Evolutionary conservation across 306 rosid species (phyloP).

Genomic region (Astragalus membranaceus): DNA sequence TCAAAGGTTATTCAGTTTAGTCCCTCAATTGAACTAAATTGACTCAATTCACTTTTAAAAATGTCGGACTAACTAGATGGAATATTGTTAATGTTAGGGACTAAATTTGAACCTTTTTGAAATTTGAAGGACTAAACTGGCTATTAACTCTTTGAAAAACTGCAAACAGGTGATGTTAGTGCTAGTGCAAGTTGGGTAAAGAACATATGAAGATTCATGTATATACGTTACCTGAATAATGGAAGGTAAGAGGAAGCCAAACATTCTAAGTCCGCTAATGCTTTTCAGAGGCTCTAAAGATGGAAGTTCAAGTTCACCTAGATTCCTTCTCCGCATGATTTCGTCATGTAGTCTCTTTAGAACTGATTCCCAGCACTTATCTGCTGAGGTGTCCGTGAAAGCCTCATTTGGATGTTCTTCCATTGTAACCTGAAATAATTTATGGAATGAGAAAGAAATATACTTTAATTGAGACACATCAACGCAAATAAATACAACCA

Average conservation of each 20-base stretch:
- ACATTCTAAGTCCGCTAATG: constrained; percentile 67
- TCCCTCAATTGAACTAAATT: no score
- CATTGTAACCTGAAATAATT: constrained; percentile 59
- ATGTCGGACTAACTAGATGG: no score
- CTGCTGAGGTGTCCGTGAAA: constrained; percentile 51
- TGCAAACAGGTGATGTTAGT: not conserved
- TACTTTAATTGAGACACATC: not conserved
- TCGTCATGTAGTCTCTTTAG: constrained; percentile 44
- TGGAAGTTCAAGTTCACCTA: constrained; percentile 36
- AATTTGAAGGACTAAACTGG: no score
- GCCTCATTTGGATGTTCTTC: constrained; percentile 53
- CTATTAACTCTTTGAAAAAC: no score
- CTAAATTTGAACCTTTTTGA: no score
- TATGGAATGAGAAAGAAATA: not conserved
- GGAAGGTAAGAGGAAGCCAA: constrained; percentile 64
- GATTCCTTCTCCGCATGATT: constrained; percentile 32
- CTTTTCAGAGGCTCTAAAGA: constrained; percentile 37
- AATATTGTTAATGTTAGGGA: no score
- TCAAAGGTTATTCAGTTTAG: no score
- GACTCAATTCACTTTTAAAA: no score
- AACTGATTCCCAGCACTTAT: constrained; percentile 77
- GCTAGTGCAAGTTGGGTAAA: not conserved
- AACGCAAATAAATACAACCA: not conserved
- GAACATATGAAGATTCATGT: constrained; percentile 2
- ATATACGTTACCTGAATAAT: constrained; percentile 47